Conservation (phyloP, 208 protist species). For the Crithidia brevicula region DNA sequence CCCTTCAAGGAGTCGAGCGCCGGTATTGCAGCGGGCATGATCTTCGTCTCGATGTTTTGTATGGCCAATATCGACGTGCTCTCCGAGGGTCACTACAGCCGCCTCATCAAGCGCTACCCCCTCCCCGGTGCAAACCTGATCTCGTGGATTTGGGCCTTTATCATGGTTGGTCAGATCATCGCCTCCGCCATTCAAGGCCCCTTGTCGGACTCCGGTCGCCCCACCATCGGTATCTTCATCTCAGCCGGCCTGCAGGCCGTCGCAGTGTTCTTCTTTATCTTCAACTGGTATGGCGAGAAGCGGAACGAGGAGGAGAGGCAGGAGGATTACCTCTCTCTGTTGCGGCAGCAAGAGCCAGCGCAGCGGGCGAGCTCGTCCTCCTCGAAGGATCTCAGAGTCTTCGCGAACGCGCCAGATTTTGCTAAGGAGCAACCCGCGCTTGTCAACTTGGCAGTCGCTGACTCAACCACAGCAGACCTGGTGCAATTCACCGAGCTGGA, state of each 20-base stretch:
- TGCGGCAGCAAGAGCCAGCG: constrained; percentile 3
- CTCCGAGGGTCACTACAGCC: constrained; percentile 49
- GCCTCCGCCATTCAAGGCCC: constrained; percentile 38
- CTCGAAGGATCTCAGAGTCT: background rate
- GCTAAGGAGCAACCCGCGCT: background rate
- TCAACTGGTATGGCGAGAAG: constrained; percentile 55
- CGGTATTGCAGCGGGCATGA: constrained; percentile 24
- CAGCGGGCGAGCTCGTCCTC: background rate
- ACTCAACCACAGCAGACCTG: background rate
- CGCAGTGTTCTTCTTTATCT: constrained; percentile 33
- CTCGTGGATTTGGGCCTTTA: constrained; percentile 42
- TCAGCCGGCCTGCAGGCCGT: constrained; percentile 32
- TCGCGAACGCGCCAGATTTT: background rate
- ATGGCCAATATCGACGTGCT: constrained; percentile 55
- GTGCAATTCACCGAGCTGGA: constrained; percentile 9
- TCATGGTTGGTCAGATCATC: constrained; percentile 35
- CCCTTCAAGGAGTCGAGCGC: constrained; percentile 32
- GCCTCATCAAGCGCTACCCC: constrained; percentile 36
- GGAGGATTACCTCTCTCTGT: constrained; percentile 27
- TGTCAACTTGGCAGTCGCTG: background rate
- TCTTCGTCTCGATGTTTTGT: constrained; percentile 42
- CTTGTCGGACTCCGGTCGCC: constrained; percentile 34
- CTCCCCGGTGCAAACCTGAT: constrained; percentile 32
- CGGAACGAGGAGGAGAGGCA: constrained; percentile 28
- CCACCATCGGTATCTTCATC: constrained; percentile 36